Evolutionary conservation across 78 protist genomes (phyloP), one percentile per base, ranked within the genome.

Genomic region (Dictyostelium brefeldianum): DNA sequence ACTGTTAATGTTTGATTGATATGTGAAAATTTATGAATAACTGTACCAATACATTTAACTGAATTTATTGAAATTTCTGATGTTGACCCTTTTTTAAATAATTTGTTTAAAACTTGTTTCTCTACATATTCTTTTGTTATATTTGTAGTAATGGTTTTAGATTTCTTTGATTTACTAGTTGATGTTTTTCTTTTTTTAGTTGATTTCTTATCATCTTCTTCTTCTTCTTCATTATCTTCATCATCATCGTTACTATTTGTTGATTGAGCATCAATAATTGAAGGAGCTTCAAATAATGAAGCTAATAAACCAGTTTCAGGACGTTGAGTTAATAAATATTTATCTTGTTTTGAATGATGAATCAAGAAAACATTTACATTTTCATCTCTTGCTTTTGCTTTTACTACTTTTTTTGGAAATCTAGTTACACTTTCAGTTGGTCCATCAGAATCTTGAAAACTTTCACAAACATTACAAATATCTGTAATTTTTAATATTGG

Each of bases 281-380:
- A 73, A 4, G 90, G 90, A 17, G 87, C 85, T 48, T 91, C 94
- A 79, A 62, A 91, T 29, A 91, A 71, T 73, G 82, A 82, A 29
- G 95, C 90, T 48, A 91, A 64, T 51, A 91, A 47, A 43, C 95
- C 95, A 25, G 64, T 81, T n/a, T 41, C 80, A 17, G 95, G 95
- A 46, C 95, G n/a, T 47, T 91, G 82, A 6, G 83, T 84, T 5
- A 91, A 17, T 27, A 81, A 71, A 74, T 10, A 81, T 31, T 27
- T 4, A 54, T 74, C 14, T 8, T 6, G 10, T n/a, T 85, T 22
- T 14, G 14, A 10, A 11, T 75, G 43, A 15, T 80, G 65, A 22
- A 91, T 48, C 15, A 91, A 59, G 50, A 84, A 74, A 11, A 91
- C 95, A 36, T 67, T 43, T 6, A 81, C 90, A 46, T 25, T 56